phyloP scores from a whole-genome alignment of 495 filamentous ascomycete genomes.

The Xylaria castorea region DNA sequence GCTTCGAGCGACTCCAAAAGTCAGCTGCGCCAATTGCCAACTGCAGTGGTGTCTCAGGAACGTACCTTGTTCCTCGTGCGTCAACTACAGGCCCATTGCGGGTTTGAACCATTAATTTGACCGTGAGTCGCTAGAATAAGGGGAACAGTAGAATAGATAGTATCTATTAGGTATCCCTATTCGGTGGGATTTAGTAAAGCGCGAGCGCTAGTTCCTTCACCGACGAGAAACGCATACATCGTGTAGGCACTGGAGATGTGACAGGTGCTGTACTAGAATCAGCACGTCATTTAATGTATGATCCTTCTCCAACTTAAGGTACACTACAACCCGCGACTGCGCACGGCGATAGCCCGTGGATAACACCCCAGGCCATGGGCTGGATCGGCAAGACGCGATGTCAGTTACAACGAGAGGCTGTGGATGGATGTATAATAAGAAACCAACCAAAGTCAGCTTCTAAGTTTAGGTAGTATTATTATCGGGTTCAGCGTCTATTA shows the following conservation, averaged over 20 bases:
- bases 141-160: not conserved
- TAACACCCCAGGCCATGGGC: not conserved
- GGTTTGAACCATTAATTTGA: not conserved
- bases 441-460: constrained; percentile 2
- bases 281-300: too few species aligned
- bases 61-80: not conserved
- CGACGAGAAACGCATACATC: not conserved
- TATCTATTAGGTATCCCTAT: not conserved
- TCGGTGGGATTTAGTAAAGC: not conserved
- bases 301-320: not conserved
- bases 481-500: not conserved
- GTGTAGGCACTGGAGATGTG: not conserved
- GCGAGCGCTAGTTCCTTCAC: not conserved
- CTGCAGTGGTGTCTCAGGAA: constrained; percentile 4
- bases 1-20: not conserved
- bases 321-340: not conserved
- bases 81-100: not conserved
- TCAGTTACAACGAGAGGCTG: not conserved
- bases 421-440: not conserved
- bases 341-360: not conserved
- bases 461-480: not conserved
- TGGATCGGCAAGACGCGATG: not conserved
- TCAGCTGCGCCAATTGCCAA: constrained; percentile 21
- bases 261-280: too few species aligned
- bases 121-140: not conserved